Evolutionary conservation across 371 early-diverging fungal genomes (phyloP), one percentile per base, ranked within the genome.

Genomic region (Rhizopus stolonifer): DNA sequence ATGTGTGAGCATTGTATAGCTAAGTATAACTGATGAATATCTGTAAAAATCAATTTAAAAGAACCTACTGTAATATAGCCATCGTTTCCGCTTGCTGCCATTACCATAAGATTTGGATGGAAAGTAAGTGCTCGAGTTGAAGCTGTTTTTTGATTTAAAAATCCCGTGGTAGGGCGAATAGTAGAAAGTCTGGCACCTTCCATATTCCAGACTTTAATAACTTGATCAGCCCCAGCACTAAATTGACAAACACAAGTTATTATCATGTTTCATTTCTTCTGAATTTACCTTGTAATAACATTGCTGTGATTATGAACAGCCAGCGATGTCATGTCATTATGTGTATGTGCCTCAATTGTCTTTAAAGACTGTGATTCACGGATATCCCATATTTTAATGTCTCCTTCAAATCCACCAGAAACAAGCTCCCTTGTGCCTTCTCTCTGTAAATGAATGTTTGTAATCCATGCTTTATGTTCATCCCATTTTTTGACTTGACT

Each of bases 361-460:
- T 61, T 64, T 5, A 84, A 24, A 0, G 84, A 69, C 21, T 77
- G 64, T 17, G 67, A 48, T 44, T 74, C 70, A 24, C 94, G 84
- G 34, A 91, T 70, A 76, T 94, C 94, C 92, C 92, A 91, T n/a
- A 90, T 60, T 64, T 86, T 84, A 39, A 94, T 81, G 25, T 86
- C 84, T 13, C 95, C 95, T 47, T 75, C 74, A 54, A 69, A 70
- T 7, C 75, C 72, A 34, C 82, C 86, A 5, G 81, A 78, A 18
- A 84, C 72, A 24, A 84, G 64, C 51, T 84, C 83, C n/a, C 80
- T 76, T 45, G 65, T 68, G 9, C 79, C 82, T 36, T 84, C 84
- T 8, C 81, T 67, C 42, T 88, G 88, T 54, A 87, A 64, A 33
- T 85, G 81, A 26, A 84, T 81, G 32, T 77, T 74, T 23, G 87